phyloP scores from a whole-genome alignment of 2,329 filamentous ascomycete species.

The Byssochlamys sp. region DNA sequence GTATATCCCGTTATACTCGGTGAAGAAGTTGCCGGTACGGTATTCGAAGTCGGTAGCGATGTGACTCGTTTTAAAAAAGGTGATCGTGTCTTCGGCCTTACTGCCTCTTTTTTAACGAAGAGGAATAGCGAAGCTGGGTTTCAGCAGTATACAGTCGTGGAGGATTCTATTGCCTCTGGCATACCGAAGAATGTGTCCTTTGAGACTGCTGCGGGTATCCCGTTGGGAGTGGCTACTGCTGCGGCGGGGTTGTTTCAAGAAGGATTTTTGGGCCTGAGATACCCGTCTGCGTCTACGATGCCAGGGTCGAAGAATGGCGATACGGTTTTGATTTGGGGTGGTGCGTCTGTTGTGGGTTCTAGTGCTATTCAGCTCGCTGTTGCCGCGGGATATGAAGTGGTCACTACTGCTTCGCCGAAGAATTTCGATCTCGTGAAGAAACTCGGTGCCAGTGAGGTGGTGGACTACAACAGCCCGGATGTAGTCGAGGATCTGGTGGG shows the following conservation, averaged over 20 bases:
- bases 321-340: constrained; percentile 43
- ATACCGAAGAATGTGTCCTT: background rate
- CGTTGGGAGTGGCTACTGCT: background rate
- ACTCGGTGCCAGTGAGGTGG: constrained; percentile 37
- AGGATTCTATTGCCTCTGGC: background rate
- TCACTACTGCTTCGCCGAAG: constrained; percentile 28
- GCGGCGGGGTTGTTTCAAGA: background rate
- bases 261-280: background rate
- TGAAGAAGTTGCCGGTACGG: constrained; percentile 36
- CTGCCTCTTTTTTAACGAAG: background rate
- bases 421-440: constrained; percentile 38
- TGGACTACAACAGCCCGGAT: constrained; percentile 33
- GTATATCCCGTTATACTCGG: constrained; percentile 28
- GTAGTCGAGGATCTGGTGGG: constrained; percentile 8
- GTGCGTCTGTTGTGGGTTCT: constrained; percentile 39
- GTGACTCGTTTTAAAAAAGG: constrained; percentile 36
- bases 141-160: background rate
- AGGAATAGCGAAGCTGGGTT: background rate
- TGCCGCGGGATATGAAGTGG: constrained; percentile 32
- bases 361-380: constrained; percentile 37
- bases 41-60: constrained; percentile 35
- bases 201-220: background rate
- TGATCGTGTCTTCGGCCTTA: constrained; percentile 30
- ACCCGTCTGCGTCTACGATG: background rate
- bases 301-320: background rate